phyloP scores from a whole-genome alignment of 2,329 filamentous ascomycete species.

The Chaetomium olivaceum region DNA sequence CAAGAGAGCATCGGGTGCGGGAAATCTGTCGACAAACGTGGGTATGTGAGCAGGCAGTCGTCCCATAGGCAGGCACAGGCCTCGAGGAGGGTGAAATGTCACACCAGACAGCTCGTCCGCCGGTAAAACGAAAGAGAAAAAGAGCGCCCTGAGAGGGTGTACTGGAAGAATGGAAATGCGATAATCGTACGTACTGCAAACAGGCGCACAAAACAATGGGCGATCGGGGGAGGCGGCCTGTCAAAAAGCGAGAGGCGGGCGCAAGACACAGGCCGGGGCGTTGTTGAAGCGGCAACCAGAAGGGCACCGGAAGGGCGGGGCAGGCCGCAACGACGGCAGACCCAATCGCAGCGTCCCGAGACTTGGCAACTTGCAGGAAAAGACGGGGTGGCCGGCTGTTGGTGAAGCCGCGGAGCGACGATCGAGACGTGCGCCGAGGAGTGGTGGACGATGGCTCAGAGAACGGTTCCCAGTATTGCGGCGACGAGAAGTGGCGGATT shows the following conservation, averaged over 20 bases:
- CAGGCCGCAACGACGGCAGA: slow-evolving; percentile 16
- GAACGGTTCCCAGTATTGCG: neutral
- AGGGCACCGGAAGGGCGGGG: slow-evolving; percentile 27
- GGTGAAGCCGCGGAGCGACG: slow-evolving; percentile 8
- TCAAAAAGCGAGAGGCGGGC: slow-evolving; percentile 31
- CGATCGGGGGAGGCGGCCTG: slow-evolving; percentile 25
- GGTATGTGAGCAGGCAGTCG: slow-evolving; percentile 27
- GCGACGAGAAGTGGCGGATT: slow-evolving; percentile 13
- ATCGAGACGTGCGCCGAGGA: slow-evolving; percentile 13
- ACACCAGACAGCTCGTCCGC: slow-evolving; percentile 11
- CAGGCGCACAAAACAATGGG: slow-evolving; percentile 31
- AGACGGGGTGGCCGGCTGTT: slow-evolving; percentile 6
- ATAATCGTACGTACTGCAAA: slow-evolving; percentile 26
- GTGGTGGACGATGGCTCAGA: neutral
- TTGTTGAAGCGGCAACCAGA: slow-evolving; percentile 32
- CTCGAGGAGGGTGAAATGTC: slow-evolving; percentile 2
- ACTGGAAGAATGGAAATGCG: slow-evolving; percentile 18
- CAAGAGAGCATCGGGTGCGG: slow-evolving; percentile 30
- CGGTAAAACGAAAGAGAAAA: slow-evolving; percentile 14
- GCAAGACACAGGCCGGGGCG: slow-evolving; percentile 21
- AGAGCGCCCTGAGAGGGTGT: slow-evolving; percentile 21
- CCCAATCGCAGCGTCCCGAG: slow-evolving; percentile 23
- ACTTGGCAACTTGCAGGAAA: slow-evolving; percentile 7
- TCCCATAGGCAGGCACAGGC: slow-evolving; percentile 23
- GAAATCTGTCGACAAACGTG: slow-evolving; percentile 25